Evolutionary conservation across 495 filamentous ascomycete genomes (phyloP), one percentile per base, ranked within the genome.

Genomic region (Penicillium angulare): DNA sequence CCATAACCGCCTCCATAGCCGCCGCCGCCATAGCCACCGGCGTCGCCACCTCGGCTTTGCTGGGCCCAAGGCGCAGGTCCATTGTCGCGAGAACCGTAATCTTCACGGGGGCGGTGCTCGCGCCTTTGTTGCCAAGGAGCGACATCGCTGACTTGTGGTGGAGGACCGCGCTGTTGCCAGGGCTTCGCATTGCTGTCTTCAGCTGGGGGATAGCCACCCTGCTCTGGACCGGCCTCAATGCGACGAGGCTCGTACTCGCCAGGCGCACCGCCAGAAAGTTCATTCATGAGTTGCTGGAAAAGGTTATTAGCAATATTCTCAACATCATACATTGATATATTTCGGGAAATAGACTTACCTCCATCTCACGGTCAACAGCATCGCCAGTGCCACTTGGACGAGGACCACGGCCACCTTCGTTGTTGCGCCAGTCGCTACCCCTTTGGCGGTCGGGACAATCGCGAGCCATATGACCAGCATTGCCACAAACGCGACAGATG

Each of bases 401-500:
- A 65, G 83, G 60, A 39, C 75, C 69, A 45, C 65, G 70, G 42
- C 50, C 59, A 16, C 58, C 60, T n/a, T 52, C 55, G 47, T 79
- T 82, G 59, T 95, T 95, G 50, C 92, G 90, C 90, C 89, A 97
- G 65, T 89, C 90, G 22, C 83, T 82, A 64, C 93, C 93, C 61
- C 88, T 82, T 71, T 92, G 88, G 63, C 90, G 83, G 63, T 97
- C 91, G 18, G 90, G 89, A 76, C 93, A 99, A 75, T 95, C 90
- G 59, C 89, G 83, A 52, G 86, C 90, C 87, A 96, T 92, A 61
- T 96, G 90, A 1, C 90, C 90, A 49, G 90, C 90, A 59, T 95
- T 92, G 46, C 95, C 95, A 73, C 95, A 99, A 61, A 96, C 88
- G 56, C 93, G 92, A 77, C 95, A 99, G 69, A 99, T 99, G 71